phyloP scores from a whole-genome alignment of 2,329 filamentous ascomycete genomes.

The Conoideocrella luteorostrata region DNA sequence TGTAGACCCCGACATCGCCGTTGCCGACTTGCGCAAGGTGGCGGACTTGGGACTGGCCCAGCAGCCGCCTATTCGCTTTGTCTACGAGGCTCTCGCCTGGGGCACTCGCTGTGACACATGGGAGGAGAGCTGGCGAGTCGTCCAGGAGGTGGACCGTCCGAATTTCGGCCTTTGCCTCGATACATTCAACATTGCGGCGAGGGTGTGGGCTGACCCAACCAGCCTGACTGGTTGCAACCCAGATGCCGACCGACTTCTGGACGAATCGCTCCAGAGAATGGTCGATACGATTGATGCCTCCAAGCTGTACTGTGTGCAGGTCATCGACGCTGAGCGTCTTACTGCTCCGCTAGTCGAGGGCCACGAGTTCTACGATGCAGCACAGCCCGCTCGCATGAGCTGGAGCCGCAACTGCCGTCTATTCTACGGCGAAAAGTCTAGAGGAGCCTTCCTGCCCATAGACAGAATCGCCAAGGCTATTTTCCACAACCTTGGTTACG shows the following conservation, averaged over 20 bases:
- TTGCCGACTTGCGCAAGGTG: constrained; percentile 53
- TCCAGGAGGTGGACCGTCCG: constrained; percentile 53
- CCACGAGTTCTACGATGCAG: constrained; percentile 19
- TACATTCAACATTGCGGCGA: constrained; percentile 67
- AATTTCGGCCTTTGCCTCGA: constrained; percentile 74
- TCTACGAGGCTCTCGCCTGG: constrained; percentile 67
- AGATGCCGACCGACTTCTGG: constrained; percentile 48
- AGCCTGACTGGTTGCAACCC: constrained; percentile 40
- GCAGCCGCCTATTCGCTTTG: constrained; percentile 54
- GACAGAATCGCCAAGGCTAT: constrained; percentile 53
- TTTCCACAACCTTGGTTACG: constrained; percentile 54
- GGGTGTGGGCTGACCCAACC: constrained; percentile 62
- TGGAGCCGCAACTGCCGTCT: constrained; percentile 66
- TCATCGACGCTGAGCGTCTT: constrained; percentile 65
- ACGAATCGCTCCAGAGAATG: constrained; percentile 47
- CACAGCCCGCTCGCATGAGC: constrained; percentile 51
- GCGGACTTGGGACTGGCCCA: constrained; percentile 58
- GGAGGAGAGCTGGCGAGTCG: constrained; percentile 63
- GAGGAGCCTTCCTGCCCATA: constrained; percentile 60
- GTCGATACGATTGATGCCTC: constrained; percentile 46
- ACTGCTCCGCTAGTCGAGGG: constrained; percentile 44
- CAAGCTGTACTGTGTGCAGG: constrained; percentile 69
- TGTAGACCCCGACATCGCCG: too few species aligned
- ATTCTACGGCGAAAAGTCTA: constrained; percentile 42
- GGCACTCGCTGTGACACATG: constrained; percentile 62